These are phyloP conservation scores for Cyphellophora europaea DNA, from an alignment of 2,329 filamentous ascomycete genomes.

Conservation along the genomic window DNA sequence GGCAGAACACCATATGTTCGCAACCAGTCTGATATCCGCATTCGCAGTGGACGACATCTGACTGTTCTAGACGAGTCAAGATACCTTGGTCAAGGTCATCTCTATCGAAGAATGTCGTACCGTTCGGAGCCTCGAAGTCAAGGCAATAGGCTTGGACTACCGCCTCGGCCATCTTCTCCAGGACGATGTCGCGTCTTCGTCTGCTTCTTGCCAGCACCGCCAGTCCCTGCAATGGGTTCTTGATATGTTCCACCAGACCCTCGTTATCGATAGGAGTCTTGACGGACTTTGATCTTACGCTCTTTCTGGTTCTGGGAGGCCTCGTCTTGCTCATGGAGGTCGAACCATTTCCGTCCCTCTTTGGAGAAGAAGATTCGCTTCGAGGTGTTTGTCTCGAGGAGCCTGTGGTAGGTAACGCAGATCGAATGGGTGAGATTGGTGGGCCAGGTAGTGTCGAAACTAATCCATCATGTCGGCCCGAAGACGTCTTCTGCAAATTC, in stretches of 20 bases:
- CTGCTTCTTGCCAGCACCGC: neutral
- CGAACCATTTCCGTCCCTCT: too few relatives aligned
- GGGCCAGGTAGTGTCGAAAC: constrained; percentile 11
- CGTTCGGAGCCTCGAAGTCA: constrained; percentile 3
- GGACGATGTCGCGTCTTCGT: neutral
- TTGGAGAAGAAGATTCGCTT: too few relatives aligned
- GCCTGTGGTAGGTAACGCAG: too few relatives aligned
- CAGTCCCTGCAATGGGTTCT: neutral
- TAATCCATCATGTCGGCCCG: constrained; percentile 8
- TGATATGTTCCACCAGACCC: too few relatives aligned
- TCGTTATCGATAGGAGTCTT: too few relatives aligned
- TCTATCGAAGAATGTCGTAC: constrained; percentile 4
- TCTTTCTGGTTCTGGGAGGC: too few relatives aligned
- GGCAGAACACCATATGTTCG: constrained; percentile 9
- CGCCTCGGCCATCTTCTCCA: constrained; percentile 8
- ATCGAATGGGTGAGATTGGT: too few relatives aligned
- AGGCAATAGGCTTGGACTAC: constrained; percentile 9
- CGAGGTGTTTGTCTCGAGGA: too few relatives aligned
- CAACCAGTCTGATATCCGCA: constrained; percentile 6
- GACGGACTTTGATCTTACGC: too few relatives aligned
- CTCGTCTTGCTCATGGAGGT: too few relatives aligned
- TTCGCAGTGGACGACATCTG: constrained; percentile 7
- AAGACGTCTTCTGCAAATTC: constrained; percentile 16
- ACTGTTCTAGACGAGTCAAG: constrained; percentile 4
- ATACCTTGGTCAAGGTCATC: constrained; percentile 4